Base-by-base conservation (phyloP, 108 stramenopile species). In the Cyclostephanos tholiformis region DNA sequence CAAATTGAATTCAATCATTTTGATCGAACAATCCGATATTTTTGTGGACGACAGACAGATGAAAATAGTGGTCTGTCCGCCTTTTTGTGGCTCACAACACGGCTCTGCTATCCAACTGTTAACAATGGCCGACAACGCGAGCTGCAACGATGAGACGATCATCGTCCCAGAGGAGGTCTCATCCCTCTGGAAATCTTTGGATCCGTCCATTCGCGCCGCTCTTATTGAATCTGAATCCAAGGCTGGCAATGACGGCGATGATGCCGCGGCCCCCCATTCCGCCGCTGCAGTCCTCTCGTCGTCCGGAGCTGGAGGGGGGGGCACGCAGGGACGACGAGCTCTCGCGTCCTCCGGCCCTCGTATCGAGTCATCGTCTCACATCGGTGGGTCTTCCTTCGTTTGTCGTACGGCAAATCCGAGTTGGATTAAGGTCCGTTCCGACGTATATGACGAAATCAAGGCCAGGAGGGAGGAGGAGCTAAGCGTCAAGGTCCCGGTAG, bases 341-440 rank as follows among this genome's bases (percentile, higher is more conserved):
- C 90, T 83, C 27, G 87, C 88, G n/a, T 79, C 85, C 51, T 69
- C 72, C 20, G 91, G 92, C 61, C 92, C 95, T 2, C 87, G 87
- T 19, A 92, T 93, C 84, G 92, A 94, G 30, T 56, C 79, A 22
- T 27, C 71, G 44, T 67, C 50, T 30, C 63, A 75, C 22, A 92
- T 95, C 71, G 94, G 94, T n/a, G 90, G 91, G 38, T 87, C 84
- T 63, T 90, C 89, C 62, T 95, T 93, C 71, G 58, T 63, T 11
- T 69, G 68, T 10, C 86, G 94, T 23, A 81, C 78, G 32, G 23
- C 70, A 2, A 89, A 91, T 69, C 90, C 94, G 7, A 67, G 46
- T 2, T 95, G 89, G 89, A 66, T 95, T 27, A 83, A 89, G 53
- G 68, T 82, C 5, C 89, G 95, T 2, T 55, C 71, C 17, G 80